phyloP scores from a whole-genome alignment of 2,329 filamentous ascomycete genomes.

The Neofusicoccum sp. region DNA sequence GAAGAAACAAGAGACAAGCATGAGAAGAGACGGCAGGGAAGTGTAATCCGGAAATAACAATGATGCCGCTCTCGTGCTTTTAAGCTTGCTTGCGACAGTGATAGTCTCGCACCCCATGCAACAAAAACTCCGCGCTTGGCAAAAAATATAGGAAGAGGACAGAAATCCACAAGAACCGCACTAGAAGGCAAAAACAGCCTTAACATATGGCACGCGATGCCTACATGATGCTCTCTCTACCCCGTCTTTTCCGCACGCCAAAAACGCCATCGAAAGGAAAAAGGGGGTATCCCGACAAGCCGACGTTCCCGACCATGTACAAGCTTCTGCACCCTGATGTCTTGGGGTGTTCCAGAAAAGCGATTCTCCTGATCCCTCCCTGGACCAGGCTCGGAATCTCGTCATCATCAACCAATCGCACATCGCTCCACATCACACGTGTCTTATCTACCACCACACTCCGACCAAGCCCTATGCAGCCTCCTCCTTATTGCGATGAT shows the following conservation, averaged over 20 bases:
- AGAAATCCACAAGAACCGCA: neutral
- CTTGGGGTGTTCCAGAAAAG: conserved; percentile 1
- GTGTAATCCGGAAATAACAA: neutral
- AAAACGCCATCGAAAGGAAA: conserved; percentile 2
- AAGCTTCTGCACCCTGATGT: neutral
- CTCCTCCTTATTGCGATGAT: conserved; percentile 18
- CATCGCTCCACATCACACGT: neutral
- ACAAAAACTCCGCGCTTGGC: neutral
- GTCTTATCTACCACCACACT: neutral
- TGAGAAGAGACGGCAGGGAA: neutral
- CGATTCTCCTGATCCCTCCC: neutral
- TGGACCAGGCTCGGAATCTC: neutral
- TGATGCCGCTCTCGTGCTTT: neutral
- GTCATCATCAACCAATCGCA: conserved; percentile 1
- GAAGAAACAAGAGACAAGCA: neutral
- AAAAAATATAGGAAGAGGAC: neutral
- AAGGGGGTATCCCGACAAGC: conserved; percentile 15
- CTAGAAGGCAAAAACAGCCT: neutral
- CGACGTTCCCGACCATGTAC: neutral
- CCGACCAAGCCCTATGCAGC: neutral
- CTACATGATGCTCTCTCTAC: neutral
- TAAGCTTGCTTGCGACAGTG: neutral
- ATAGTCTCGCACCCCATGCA: neutral
- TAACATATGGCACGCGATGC: conserved; percentile 6
- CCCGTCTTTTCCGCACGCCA: conserved; percentile 10